Evolutionary conservation across 306 rosid species (phyloP).

Genomic region (Fragaria nilgerrensis): DNA sequence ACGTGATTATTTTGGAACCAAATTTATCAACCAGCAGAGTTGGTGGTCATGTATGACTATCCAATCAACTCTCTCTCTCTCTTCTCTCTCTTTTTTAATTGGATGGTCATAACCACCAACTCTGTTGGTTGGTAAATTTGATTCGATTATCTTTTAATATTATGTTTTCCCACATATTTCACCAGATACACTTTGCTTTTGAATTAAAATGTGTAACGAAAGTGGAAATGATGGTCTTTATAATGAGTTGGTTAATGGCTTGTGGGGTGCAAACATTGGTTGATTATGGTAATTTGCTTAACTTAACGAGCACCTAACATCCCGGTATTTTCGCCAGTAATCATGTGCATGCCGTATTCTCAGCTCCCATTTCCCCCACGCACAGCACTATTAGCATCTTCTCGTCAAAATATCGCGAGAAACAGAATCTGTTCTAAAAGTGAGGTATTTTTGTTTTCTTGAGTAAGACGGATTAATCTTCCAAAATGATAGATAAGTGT

Average conservation of each 20-base stretch:
- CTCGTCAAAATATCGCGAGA: slow-evolving; percentile 15
- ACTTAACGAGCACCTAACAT: not conserved
- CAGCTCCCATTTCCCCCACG: not conserved
- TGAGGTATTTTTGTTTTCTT: too few species aligned
- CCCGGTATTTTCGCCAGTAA: slow-evolving; percentile 12
- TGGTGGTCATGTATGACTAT: too few species aligned
- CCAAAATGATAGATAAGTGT: not conserved
- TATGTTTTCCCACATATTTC: too few species aligned
- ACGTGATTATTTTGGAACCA: too few species aligned
- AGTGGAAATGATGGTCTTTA: not conserved
- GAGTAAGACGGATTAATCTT: too few species aligned
- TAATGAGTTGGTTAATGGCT: not conserved
- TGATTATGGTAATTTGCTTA: not conserved
- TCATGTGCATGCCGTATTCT: slow-evolving; percentile 1
- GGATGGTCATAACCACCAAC: too few species aligned
- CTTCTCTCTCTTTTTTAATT: too few species aligned
- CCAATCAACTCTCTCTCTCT: too few species aligned
- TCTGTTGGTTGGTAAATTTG: too few species aligned
- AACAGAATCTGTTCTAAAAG: not conserved
- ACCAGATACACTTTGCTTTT: not conserved
- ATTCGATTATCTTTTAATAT: too few species aligned
- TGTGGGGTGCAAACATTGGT: not conserved
- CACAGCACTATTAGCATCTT: not conserved
- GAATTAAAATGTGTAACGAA: not conserved
- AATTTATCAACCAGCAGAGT: too few species aligned